These are phyloP conservation scores for Aphanocladium album DNA, from an alignment of 2,329 filamentous ascomycete genomes.

Conservation along the genomic window DNA sequence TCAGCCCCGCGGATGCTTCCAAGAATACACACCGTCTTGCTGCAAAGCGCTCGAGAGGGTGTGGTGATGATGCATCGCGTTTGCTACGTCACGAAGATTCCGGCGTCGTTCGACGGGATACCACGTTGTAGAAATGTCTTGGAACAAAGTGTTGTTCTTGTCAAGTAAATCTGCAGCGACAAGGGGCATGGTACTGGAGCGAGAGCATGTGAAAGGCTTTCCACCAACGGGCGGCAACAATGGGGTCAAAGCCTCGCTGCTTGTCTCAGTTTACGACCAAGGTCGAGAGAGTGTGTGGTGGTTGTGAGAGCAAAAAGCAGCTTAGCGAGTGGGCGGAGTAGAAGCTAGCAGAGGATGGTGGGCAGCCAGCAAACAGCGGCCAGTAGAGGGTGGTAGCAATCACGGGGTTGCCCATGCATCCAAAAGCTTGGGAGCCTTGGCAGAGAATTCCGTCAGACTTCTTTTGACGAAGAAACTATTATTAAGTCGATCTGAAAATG, in stretches of 20 bases:
- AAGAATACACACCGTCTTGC: neutral
- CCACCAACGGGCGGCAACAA: constrained; percentile 15
- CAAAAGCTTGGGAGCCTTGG: neutral
- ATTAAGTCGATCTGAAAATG: neutral
- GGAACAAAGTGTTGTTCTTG: neutral
- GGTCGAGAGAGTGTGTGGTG: neutral
- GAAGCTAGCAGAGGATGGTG: neutral
- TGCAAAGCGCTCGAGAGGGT: constrained; percentile 1
- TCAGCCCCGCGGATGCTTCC: constrained; percentile 7
- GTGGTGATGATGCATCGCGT: constrained; percentile 10
- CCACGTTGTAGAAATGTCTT: constrained; percentile 12
- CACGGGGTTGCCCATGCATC: neutral
- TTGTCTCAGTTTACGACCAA: constrained; percentile 21
- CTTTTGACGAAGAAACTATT: neutral
- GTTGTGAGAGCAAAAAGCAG: constrained; percentile 6
- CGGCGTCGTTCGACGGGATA: neutral
- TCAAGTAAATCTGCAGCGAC: neutral
- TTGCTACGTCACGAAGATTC: constrained; percentile 1
- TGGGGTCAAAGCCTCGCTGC: constrained; percentile 19
- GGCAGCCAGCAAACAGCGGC: neutral
- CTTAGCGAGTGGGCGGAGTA: neutral
- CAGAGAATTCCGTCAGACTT: neutral
- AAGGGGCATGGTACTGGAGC: neutral
- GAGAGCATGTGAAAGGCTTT: constrained; percentile 9
- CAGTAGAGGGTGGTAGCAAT: neutral